Evolutionary conservation across 306 rosid species (phyloP).

Genomic region (Dryas alaskensis): DNA sequence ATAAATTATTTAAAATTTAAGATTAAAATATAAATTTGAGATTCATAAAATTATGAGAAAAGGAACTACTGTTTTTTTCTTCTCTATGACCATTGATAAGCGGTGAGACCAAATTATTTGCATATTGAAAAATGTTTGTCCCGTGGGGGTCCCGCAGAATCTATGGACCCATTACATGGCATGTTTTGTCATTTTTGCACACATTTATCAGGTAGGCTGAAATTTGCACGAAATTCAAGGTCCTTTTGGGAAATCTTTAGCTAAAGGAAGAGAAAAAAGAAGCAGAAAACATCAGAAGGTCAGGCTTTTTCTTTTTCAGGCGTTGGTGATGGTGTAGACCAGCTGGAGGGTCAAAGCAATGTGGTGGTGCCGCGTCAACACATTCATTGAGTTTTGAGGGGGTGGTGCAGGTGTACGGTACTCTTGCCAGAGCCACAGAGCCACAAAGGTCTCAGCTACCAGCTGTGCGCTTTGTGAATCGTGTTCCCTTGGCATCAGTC

Average conservation of each 20-base stretch:
- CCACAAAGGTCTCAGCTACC: neutral
- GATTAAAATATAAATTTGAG: too few relatives aligned
- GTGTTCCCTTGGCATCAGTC: conserved; percentile 1
- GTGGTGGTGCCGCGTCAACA: conserved; percentile 1
- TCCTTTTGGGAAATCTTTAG: neutral
- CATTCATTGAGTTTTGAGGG: neutral
- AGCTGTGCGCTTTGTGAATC: neutral
- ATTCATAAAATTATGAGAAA: too few relatives aligned
- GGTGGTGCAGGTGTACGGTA: conserved; percentile 17
- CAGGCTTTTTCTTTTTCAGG: neutral
- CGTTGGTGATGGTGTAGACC: neutral
- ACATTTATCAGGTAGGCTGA: conserved; percentile 1
- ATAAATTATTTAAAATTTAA: too few relatives aligned
- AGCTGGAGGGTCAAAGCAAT: neutral
- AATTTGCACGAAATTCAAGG: neutral
- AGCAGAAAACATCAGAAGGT: neutral
- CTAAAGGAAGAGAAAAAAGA: neutral
- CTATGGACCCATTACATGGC: too few relatives aligned
- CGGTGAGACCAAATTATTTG: too few relatives aligned
- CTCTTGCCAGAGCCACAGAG: neutral
- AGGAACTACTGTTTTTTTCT: too few relatives aligned
- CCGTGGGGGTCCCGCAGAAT: too few relatives aligned
- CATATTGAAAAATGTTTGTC: too few relatives aligned
- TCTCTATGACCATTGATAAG: too few relatives aligned
- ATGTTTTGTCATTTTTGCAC: conserved; percentile 10